Evolutionary conservation across 768 basidiomycete species (phyloP).

Genomic region (Phanerochaete sordida): DNA sequence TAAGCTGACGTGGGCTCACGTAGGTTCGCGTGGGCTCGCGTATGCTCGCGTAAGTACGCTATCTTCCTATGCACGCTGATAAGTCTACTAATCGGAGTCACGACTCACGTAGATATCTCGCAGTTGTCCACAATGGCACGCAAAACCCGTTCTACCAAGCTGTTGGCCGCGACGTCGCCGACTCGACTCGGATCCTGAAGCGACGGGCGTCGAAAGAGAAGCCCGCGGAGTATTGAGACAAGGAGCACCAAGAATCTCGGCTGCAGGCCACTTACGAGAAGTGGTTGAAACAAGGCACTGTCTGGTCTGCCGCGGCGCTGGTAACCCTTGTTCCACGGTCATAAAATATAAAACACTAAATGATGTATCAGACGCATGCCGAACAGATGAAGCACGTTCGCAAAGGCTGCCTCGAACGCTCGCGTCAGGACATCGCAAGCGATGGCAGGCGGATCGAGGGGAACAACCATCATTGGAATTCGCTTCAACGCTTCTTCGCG

Average conservation of each 20-base stretch:
- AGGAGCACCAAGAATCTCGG: neutral
- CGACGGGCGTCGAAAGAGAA: neutral
- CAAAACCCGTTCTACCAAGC: neutral
- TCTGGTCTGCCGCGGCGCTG: conserved; percentile 4
- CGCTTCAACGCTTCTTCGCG: conserved; percentile 16
- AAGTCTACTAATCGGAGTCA: too few species aligned
- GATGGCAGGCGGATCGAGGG: conserved; percentile 29
- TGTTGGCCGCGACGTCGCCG: neutral
- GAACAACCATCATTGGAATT: conserved; percentile 28
- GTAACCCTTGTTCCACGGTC: neutral
- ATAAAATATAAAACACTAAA: neutral
- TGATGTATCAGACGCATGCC: conserved; percentile 18
- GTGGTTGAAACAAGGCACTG: neutral
- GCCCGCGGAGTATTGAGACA: neutral
- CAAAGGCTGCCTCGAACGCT: conserved; percentile 25
- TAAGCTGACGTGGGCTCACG: too few species aligned
- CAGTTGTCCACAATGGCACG: neutral
- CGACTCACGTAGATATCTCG: neutral
- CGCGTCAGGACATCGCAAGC: conserved; percentile 16
- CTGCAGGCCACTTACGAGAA: neutral
- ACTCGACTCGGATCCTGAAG: conserved; percentile 1
- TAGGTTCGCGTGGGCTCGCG: too few species aligned
- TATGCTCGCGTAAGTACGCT: too few species aligned
- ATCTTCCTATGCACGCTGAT: too few species aligned
- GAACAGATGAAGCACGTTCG: conserved; percentile 26